These are phyloP conservation scores for Paspalum vaginatum DNA, from an alignment of 176 grass and related monocot genomes.

Conservation along the genomic window DNA sequence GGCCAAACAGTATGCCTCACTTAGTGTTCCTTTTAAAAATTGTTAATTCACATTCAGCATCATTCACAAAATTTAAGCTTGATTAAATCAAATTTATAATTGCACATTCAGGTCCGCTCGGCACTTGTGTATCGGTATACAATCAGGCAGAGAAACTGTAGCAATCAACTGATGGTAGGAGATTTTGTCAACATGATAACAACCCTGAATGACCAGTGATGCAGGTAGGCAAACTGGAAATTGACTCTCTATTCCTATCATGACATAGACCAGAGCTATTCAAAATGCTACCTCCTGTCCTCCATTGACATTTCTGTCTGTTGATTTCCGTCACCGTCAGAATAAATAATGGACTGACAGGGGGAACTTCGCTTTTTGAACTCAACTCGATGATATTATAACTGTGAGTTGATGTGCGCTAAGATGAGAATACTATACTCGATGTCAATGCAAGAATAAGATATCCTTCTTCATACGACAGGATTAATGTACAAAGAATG, in stretches of 20 bases:
- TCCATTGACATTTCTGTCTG: constrained; percentile 23
- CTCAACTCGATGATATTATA: not conserved
- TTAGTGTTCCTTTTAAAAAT: not conserved
- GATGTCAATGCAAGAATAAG: no score
- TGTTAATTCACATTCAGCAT: not conserved
- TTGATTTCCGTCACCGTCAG: not conserved
- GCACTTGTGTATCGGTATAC: not conserved
- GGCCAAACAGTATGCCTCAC: not conserved
- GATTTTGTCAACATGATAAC: not conserved
- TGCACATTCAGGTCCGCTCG: no score
- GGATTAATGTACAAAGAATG: no score
- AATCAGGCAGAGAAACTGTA: not conserved
- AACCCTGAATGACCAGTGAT: not conserved
- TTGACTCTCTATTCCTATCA: not conserved
- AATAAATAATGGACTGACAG: not conserved
- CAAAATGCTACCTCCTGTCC: not conserved
- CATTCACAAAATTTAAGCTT: not conserved
- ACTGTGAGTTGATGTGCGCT: no score
- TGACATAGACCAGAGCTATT: not conserved
- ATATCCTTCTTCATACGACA: no score
- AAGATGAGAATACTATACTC: no score
- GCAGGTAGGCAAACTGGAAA: not conserved
- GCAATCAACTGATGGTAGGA: not conserved
- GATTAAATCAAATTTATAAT: not conserved
- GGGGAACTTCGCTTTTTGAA: not conserved